Conservation (phyloP, 495 filamentous ascomycete species). For the Penicillium diatomitis region DNA sequence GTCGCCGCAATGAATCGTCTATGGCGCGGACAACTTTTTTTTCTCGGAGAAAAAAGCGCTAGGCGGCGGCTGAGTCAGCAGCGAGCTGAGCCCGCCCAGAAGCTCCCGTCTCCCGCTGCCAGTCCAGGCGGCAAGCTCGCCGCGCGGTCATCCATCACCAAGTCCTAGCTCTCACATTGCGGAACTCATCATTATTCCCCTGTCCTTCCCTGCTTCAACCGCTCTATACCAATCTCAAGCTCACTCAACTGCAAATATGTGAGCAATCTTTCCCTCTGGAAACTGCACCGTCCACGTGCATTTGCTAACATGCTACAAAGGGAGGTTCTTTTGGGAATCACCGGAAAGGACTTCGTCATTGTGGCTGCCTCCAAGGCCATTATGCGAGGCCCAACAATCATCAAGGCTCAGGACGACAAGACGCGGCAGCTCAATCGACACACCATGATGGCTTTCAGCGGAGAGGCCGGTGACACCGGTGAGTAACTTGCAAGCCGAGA, state of each 20-base stretch:
- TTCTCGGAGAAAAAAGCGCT: slow-evolving; percentile 29
- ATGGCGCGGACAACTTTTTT: slow-evolving; percentile 33
- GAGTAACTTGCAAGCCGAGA: slow-evolving; percentile 13
- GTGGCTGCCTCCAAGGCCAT: slow-evolving; percentile 94
- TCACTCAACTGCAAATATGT: slow-evolving; percentile 24
- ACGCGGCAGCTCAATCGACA: slow-evolving; percentile 82
- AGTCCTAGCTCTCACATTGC: slow-evolving; percentile 7
- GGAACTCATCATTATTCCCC: slow-evolving; percentile 6
- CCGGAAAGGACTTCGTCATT: slow-evolving; percentile 97
- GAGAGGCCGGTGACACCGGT: slow-evolving; percentile 96
- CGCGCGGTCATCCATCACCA: slow-evolving; percentile 28
- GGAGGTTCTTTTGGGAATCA: slow-evolving; percentile 97
- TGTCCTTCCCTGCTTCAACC: slow-evolving; percentile 6
- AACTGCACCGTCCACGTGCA: not conserved
- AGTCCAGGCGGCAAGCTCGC: slow-evolving; percentile 38
- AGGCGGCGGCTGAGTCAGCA: slow-evolving; percentile 34
- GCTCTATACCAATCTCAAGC: slow-evolving; percentile 3
- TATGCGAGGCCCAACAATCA: slow-evolving; percentile 92
- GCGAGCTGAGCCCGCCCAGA: slow-evolving; percentile 15
- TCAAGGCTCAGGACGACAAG: slow-evolving; percentile 97
- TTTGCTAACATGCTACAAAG: slow-evolving; percentile 37
- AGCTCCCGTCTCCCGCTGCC: slow-evolving; percentile 5
- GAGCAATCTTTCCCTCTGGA: slow-evolving; percentile 2
- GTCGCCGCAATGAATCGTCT: slow-evolving; percentile 3
- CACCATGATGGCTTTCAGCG: slow-evolving; percentile 92